A percentile compares a stretch with the other conserved stretches of the same genome.
phyloP scores from a whole-genome alignment of 75 land plant genomes.

The Isoetes taiwanensis region DNA sequence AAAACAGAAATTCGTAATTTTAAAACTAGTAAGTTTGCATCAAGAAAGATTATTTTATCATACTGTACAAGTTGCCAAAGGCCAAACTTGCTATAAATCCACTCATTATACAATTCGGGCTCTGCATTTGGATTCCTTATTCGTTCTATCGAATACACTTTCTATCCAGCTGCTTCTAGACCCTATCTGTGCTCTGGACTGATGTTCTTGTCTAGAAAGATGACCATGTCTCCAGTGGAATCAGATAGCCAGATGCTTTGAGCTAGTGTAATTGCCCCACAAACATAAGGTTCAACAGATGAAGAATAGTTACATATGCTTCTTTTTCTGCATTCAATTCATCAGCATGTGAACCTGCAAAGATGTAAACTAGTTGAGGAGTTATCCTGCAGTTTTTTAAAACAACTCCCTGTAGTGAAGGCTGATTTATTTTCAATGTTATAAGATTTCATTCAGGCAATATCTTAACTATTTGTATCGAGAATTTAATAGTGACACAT shows the following conservation, averaged over 20 bases:
- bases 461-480: no score
- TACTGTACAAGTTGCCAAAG: slow-evolving; percentile 64
- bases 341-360: no score
- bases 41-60: slow-evolving; percentile 58
- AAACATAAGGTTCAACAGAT: slow-evolving; percentile 69
- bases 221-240: slow-evolving; percentile 63
- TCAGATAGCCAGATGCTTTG: slow-evolving; percentile 73
- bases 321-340: slow-evolving; percentile 13
- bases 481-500: no score
- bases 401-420: no score
- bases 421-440: no score
- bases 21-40: slow-evolving; percentile 50
- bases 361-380: no score
- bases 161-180: slow-evolving; percentile 72
- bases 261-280: slow-evolving; percentile 85
- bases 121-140: slow-evolving; percentile 83
- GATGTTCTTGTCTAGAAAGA: slow-evolving; percentile 71
- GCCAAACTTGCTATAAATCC: slow-evolving; percentile 82
- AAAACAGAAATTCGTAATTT: slow-evolving; percentile 53
- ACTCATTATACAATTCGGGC: slow-evolving; percentile 66
- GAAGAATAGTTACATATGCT: slow-evolving; percentile 84
- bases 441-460: no score
- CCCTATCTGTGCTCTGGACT: slow-evolving; percentile 42
- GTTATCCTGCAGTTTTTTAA: no score
- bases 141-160: slow-evolving; percentile 46